Base-by-base conservation (phyloP, 2,329 filamentous ascomycete genomes). In the Colletotrichum nymphaeae region DNA sequence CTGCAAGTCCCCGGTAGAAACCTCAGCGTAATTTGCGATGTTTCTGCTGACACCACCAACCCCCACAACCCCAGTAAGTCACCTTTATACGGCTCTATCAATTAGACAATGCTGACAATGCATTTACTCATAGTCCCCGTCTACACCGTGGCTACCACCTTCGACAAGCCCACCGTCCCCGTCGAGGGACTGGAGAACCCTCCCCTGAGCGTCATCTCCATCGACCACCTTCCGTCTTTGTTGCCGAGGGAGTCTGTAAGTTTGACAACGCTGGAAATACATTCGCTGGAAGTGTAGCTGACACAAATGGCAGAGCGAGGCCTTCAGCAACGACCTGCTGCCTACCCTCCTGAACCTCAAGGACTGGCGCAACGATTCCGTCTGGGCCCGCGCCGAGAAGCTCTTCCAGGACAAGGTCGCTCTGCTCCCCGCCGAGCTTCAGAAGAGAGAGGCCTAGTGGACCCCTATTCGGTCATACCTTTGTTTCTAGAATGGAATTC, bases 371-470 rank as follows among this genome's bases (percentile, higher is more conserved):
- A 93, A 88, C 24, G 88, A 92, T 30, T 88, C 89, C 14, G 95
- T 98, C n/a, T 98, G 95, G 95, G 87, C 90, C 67, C 90, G 94
- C 72, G 95, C 95, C 0, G 92, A 97, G 86, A 92, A 94, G 84
- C 86, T 97, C 68, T 98, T 96, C 86, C 85, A 93, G 75, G 91
- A 96, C 77, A 97, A 97, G 89, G 93, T 95, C 59, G 88, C 89
- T 53, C 65, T 60, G 32, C 83, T 96, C 76, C 93, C 93, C 1
- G 84, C 85, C 69, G 85, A 79, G 67, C 73, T 67, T 35, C 69
- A 69, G 32, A 63, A 67, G 63, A 74, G 69, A 57, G 70, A 68
- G 71, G 71, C 57, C 62, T 73, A 73, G 71, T 66, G 67, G 71
- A 62, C 56, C 46, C n/a, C 60, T 63, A 49, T 73, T n/a, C 68